Conservation (phyloP, 371 early-diverging fungal species). For the Mortierella polycephala region DNA sequence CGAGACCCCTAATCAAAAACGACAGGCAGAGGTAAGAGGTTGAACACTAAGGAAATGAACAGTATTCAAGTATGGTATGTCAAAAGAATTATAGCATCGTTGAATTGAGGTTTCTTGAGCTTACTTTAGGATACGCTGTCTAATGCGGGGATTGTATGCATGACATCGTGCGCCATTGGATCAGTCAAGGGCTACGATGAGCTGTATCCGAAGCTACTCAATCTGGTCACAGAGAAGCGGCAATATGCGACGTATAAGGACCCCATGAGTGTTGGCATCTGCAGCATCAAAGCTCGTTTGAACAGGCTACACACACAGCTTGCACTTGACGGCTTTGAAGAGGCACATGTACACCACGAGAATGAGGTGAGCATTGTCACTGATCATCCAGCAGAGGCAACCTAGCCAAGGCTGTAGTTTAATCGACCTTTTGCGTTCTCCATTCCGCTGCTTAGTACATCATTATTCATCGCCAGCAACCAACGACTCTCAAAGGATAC, state of each 20-base stretch:
- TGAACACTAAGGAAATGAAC: too few relatives aligned
- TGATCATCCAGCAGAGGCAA: neutral
- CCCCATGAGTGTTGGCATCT: constrained; percentile 67
- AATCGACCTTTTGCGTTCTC: too few relatives aligned
- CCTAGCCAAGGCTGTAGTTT: too few relatives aligned
- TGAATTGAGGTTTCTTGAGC: too few relatives aligned
- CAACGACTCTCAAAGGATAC: constrained; percentile 90
- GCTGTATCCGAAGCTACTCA: constrained; percentile 83
- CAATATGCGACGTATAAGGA: constrained; percentile 70
- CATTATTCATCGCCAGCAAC: constrained; percentile 92
- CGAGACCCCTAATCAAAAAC: constrained; percentile 92
- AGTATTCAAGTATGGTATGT: too few relatives aligned
- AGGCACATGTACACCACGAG: constrained; percentile 96
- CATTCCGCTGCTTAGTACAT: constrained; percentile 68
- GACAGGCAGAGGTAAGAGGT: constrained; percentile 67
- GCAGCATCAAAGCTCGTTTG: constrained; percentile 78
- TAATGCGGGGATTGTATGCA: constrained; percentile 90
- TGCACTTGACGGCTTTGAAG: constrained; percentile 84
- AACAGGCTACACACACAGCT: constrained; percentile 82
- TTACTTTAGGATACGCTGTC: constrained; percentile 79
- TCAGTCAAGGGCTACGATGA: constrained; percentile 98
- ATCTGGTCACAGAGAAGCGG: constrained; percentile 89
- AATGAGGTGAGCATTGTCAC: constrained; percentile 64
- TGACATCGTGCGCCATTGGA: constrained; percentile 92
- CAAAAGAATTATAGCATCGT: too few relatives aligned